phyloP scores from a whole-genome alignment of 106 monocot species.

The Platanthera guangdongensis region DNA sequence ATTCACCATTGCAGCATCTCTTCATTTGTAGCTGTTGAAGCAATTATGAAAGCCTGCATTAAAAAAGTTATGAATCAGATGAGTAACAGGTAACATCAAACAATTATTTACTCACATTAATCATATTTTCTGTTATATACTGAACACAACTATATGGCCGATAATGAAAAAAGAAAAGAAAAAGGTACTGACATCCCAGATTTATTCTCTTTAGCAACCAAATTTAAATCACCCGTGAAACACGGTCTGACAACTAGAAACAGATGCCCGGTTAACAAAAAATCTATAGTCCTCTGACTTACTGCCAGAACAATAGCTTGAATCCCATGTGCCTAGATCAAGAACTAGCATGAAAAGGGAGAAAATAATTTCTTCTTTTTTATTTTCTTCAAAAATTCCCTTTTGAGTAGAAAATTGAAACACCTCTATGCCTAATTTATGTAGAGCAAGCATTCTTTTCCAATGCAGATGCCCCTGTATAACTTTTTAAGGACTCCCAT shows the following conservation, averaged over 20 bases:
- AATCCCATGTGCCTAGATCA: background rate
- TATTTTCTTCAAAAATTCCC: no score
- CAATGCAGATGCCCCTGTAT: no score
- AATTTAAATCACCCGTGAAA: background rate
- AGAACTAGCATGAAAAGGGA: background rate
- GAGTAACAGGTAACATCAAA: background rate
- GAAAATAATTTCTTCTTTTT: background rate
- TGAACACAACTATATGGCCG: background rate
- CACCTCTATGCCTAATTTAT: no score
- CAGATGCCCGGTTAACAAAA: no score
- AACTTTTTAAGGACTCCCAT: no score
- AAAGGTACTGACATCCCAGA: background rate
- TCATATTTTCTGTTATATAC: background rate
- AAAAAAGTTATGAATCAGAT: background rate
- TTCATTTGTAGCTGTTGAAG: slow-evolving; percentile 76
- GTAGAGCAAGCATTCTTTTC: no score
- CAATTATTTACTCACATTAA: background rate
- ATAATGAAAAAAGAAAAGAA: background rate
- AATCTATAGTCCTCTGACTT: no score
- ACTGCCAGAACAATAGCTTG: no score
- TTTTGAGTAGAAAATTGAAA: no score
- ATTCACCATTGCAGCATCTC: slow-evolving; percentile 74
- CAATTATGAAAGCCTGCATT: slow-evolving; percentile 85
- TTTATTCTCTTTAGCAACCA: background rate
- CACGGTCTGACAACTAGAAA: background rate